phyloP scores from a whole-genome alignment of 306 rosid species.

The Betula pendula region DNA sequence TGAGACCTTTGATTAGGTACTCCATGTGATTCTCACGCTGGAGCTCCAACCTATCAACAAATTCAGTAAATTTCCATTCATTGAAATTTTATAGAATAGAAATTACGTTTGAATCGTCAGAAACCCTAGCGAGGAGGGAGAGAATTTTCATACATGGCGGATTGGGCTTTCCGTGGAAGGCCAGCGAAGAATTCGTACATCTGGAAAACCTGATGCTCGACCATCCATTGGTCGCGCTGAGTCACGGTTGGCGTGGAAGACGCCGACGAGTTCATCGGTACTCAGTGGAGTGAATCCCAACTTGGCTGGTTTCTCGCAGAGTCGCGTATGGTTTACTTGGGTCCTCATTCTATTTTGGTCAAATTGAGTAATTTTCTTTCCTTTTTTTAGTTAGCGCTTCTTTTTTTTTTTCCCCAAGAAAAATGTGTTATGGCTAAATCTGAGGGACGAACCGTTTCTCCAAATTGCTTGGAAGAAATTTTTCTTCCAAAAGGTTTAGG shows the following conservation, averaged over 20 bases:
- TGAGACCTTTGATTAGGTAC: conserved; percentile 65
- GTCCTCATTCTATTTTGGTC: background rate
- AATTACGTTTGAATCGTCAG: background rate
- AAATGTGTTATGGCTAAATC: no score
- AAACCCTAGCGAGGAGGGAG: background rate
- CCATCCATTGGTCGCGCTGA: conserved; percentile 65
- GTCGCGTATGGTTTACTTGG: background rate
- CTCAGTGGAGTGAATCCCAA: background rate
- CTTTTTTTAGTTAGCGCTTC: no score
- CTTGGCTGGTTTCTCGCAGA: background rate
- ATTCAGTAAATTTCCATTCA: background rate
- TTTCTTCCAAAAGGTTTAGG: no score
- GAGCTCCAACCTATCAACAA: conserved; percentile 62
- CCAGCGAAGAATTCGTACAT: conserved; percentile 49
- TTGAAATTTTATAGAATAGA: background rate
- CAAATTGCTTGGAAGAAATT: no score
- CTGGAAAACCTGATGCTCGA: conserved; percentile 52
- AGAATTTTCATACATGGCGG: conserved; percentile 38
- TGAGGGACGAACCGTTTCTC: no score
- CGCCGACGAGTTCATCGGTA: background rate
- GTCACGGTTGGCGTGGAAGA: conserved; percentile 42
- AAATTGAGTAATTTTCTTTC: no score
- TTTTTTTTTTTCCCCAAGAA: no score
- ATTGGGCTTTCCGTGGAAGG: conserved; percentile 55
- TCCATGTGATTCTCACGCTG: conserved; percentile 71